A percentile compares a stretch with the other conserved stretches of the same genome.
These are phyloP conservation scores for Alternaria triticina DNA, from an alignment of 2,329 filamentous ascomycete species.

Conservation along the genomic window DNA sequence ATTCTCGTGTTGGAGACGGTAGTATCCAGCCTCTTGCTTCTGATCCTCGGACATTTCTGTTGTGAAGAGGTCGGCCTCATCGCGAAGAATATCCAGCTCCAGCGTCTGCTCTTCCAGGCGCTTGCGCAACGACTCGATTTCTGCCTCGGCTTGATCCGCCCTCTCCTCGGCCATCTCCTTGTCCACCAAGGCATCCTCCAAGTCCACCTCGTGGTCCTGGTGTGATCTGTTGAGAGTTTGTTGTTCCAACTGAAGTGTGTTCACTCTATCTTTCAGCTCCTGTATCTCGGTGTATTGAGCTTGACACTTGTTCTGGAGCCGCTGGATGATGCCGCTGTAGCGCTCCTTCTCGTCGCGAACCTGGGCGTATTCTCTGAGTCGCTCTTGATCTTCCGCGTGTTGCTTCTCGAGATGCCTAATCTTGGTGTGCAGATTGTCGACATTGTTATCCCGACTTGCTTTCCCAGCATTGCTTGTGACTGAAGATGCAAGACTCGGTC, in stretches of 20 bases:
- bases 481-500: conserved; percentile 25
- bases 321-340: conserved; percentile 85
- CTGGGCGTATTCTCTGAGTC: conserved; percentile 78
- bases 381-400: conserved; percentile 80
- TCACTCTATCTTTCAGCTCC: conserved; percentile 77
- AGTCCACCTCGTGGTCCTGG: conserved; percentile 80
- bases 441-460: conserved; percentile 41
- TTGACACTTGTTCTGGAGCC: conserved; percentile 87
- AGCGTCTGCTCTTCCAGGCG: conserved; percentile 84
- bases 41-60: conserved; percentile 90
- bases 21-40: conserved; percentile 82
- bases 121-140: conserved; percentile 77
- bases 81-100: conserved; percentile 83
- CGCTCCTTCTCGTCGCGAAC: conserved; percentile 78
- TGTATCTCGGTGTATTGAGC: conserved; percentile 80
- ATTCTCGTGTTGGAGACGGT: conserved; percentile 90
- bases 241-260: conserved; percentile 74
- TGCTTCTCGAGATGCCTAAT: conserved; percentile 88
- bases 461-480: conserved; percentile 17
- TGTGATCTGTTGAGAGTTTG: conserved; percentile 75
- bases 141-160: conserved; percentile 79
- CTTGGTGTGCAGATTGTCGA: conserved; percentile 89
- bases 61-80: conserved; percentile 84
- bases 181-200: conserved; percentile 89
- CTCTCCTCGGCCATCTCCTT: conserved; percentile 96